These are phyloP conservation scores for Arthrobotrys iridis DNA, from an alignment of 2,329 filamentous ascomycete genomes.

Conservation along the genomic window DNA sequence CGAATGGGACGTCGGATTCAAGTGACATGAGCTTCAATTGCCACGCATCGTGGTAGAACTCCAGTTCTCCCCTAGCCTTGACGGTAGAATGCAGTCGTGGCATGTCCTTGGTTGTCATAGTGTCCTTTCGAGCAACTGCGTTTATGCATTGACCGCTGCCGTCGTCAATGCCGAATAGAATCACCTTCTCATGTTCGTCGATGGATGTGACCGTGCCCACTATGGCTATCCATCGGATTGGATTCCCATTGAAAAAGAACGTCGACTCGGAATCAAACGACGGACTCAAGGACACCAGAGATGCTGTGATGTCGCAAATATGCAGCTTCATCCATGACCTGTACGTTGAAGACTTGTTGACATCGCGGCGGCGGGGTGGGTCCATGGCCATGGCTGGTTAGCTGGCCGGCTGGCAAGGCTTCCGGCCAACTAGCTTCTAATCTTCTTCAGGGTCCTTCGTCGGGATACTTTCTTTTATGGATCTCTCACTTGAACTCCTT, in stretches of 20 bases:
- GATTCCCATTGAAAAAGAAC: constrained; percentile 44
- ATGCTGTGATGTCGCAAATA: constrained; percentile 42
- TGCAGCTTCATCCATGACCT: constrained; percentile 48
- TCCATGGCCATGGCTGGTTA: too few relatives aligned
- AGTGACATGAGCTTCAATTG: constrained; percentile 40
- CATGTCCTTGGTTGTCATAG: constrained; percentile 8
- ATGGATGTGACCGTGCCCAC: constrained; percentile 30
- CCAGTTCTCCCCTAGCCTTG: constrained; percentile 39
- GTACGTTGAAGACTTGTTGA: constrained; percentile 44
- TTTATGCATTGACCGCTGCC: constrained; percentile 48
- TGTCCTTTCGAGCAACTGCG: constrained; percentile 6
- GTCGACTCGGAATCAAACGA: constrained; percentile 26
- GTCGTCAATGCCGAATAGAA: constrained; percentile 44
- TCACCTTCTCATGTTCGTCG: constrained; percentile 30
- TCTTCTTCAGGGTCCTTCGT: too few relatives aligned
- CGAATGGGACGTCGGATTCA: constrained; percentile 22
- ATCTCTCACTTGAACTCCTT: too few relatives aligned
- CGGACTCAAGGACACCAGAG: constrained; percentile 11
- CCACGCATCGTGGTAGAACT: constrained; percentile 37
- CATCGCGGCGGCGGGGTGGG: constrained; percentile 41
- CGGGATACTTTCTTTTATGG: too few relatives aligned
- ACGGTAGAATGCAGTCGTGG: constrained; percentile 44
- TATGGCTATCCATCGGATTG: constrained; percentile 40
- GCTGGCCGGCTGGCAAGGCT: too few relatives aligned
- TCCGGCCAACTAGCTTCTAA: too few relatives aligned